These are phyloP conservation scores for Candida boidinii DNA, from an alignment of 805 yeast genomes.

Conservation along the genomic window DNA sequence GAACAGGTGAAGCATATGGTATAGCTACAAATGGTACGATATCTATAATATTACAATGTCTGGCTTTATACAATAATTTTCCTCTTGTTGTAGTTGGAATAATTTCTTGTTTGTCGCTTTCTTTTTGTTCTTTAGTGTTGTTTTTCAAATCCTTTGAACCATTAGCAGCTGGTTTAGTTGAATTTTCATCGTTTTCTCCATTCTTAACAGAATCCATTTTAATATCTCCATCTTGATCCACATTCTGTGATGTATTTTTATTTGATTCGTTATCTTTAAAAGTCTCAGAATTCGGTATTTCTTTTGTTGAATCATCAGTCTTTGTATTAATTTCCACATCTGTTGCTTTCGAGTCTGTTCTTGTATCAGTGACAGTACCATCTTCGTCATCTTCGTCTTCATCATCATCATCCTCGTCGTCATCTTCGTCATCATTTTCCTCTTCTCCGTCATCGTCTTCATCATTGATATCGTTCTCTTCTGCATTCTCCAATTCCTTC, in stretches of 20 bases:
- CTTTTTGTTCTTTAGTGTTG: constrained; percentile 10
- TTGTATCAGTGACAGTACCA: no score
- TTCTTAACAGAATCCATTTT: constrained; percentile 1
- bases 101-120: constrained; percentile 10
- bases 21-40: constrained; percentile 83
- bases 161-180: no score
- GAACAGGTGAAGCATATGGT: constrained; percentile 72
- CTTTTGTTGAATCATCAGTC: background rate
- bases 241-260: background rate
- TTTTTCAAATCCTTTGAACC: background rate
- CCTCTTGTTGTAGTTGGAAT: constrained; percentile 7
- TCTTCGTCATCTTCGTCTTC: constrained; percentile 2
- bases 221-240: constrained; percentile 2
- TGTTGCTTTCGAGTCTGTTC: no score
- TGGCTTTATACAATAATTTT: constrained; percentile 33
- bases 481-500: constrained; percentile 17
- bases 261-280: background rate
- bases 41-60: constrained; percentile 49
- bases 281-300: background rate
- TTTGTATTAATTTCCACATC: background rate
- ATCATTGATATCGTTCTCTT: constrained; percentile 16
- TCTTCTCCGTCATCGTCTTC: constrained; percentile 21
- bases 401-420: constrained; percentile 12
- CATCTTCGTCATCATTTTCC: constrained; percentile 21
- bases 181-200: constrained; percentile 12